Conservation (phyloP, 306 rosid species). For the Begonia fuchsioides region DNA sequence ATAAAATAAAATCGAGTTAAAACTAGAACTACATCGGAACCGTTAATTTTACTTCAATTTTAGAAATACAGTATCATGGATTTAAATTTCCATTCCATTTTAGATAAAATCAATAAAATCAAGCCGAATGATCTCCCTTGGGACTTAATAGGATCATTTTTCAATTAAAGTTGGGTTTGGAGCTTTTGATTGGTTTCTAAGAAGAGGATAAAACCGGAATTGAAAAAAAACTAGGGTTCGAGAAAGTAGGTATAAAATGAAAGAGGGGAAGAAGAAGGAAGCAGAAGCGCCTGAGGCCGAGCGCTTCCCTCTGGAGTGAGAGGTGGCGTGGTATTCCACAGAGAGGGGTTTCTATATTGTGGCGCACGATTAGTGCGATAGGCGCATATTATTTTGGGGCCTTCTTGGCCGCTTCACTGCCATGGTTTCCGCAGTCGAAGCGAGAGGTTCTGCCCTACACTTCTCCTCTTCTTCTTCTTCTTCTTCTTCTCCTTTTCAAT, state of each 20-base stretch:
- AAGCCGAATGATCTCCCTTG: no score
- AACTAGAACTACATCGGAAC: no score
- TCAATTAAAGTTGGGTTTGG: no score
- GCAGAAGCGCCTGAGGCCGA: constrained; percentile 22
- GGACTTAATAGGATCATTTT: no score
- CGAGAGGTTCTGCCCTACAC: constrained; percentile 18
- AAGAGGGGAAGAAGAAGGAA: no score
- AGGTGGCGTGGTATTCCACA: constrained; percentile 39
- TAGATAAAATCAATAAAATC: no score
- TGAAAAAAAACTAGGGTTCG: constrained; percentile 11
- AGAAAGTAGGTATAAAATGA: not conserved
- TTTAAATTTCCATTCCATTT: no score
- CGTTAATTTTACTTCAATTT: no score
- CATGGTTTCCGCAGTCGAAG: constrained; percentile 13
- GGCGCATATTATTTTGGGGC: constrained; percentile 24
- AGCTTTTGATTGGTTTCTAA: no score
- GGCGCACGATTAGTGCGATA: constrained; percentile 20
- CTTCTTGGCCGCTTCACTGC: constrained; percentile 15
- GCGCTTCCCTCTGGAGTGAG: constrained; percentile 27
- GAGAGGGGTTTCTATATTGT: constrained; percentile 21
- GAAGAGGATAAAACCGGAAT: not conserved
- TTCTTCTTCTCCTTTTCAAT: not conserved
- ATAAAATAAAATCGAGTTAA: no score
- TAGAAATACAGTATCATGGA: no score
- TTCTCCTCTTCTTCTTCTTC: no score